Conservation (phyloP, 2,329 filamentous ascomycete species). For the Neoarthrinium moseri region DNA sequence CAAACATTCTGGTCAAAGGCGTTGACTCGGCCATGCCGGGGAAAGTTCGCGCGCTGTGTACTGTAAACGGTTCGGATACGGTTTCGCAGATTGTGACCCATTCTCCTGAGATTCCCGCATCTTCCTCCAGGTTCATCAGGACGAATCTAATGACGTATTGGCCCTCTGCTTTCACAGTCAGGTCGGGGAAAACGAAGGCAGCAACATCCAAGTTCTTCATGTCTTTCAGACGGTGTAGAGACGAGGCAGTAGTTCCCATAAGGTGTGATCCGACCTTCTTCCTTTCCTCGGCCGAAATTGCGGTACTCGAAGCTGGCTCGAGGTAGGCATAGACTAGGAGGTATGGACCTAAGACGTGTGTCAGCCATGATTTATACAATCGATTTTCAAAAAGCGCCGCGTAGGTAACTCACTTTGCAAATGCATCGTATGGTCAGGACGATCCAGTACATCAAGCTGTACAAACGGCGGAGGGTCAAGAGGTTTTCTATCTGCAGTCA, state of each 20-base stretch:
- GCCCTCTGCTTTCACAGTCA: constrained; percentile 76
- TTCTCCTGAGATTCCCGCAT: constrained; percentile 18
- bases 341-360: neutral
- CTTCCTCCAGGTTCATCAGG: constrained; percentile 65
- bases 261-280: constrained; percentile 45
- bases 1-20: constrained; percentile 76
- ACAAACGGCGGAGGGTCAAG: constrained; percentile 86
- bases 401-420: neutral
- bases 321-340: constrained; percentile 19
- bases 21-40: constrained; percentile 81
- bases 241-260: constrained; percentile 74
- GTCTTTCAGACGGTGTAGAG: constrained; percentile 79
- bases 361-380: too few relatives aligned
- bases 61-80: constrained; percentile 68
- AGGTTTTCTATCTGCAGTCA: constrained; percentile 70
- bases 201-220: constrained; percentile 74
- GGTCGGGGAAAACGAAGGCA: constrained; percentile 88
- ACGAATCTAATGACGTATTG: constrained; percentile 73
- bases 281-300: constrained; percentile 36
- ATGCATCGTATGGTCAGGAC: neutral
- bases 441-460: constrained; percentile 48
- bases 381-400: too few relatives aligned
- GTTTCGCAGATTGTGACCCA: constrained; percentile 37
- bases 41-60: constrained; percentile 66
- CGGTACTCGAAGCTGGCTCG: constrained; percentile 30